A percentile compares a stretch with the other conserved stretches of the same genome.
Conservation (phyloP, 176 grass and related monocot genomes). For the Bolboschoenus planiculmis region DNA sequence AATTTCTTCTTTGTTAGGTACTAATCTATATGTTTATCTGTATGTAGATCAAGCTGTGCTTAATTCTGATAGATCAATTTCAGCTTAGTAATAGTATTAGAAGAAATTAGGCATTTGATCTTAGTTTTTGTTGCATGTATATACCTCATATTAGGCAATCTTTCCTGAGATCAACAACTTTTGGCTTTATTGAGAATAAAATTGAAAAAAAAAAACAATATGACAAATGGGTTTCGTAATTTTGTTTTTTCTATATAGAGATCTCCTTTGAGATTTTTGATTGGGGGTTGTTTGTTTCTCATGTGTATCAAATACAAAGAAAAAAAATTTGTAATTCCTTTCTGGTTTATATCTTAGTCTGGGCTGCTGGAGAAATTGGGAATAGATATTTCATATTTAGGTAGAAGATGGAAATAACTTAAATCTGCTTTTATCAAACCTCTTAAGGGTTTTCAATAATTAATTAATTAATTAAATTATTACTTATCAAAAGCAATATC, state of each 20-base stretch:
- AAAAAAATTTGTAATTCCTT: neutral
- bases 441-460: neutral
- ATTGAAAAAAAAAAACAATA: neutral
- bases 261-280: neutral
- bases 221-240: neutral
- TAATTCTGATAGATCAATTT: neutral
- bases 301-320: neutral
- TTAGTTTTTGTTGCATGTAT: neutral
- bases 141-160: neutral
- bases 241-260: neutral
- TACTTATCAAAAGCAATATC: neutral
- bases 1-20: neutral
- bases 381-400: neutral
- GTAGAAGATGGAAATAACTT: neutral
- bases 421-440: neutral
- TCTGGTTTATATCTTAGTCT: neutral
- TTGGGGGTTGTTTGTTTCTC: no score
- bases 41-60: neutral
- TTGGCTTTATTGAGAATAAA: neutral
- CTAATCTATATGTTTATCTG: neutral
- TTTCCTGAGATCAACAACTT: neutral
- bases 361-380: neutral
- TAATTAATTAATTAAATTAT: no score
- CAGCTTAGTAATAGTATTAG: neutral
- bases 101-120: neutral